These are phyloP conservation scores for Raddia distichophylla DNA, from an alignment of 176 grass and related monocot species.

Conservation along the genomic window DNA sequence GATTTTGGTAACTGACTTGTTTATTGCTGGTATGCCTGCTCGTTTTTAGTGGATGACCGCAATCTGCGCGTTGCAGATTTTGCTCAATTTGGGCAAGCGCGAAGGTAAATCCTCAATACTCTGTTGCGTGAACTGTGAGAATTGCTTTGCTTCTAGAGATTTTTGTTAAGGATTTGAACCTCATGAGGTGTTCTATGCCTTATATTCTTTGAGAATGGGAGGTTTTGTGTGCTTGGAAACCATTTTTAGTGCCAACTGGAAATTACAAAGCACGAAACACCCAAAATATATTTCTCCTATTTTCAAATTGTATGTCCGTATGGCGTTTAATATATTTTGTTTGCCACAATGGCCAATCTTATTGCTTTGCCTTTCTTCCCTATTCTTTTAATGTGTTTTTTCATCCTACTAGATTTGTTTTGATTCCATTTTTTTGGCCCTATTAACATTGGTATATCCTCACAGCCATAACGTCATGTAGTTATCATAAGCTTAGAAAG, in stretches of 20 bases:
- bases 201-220: neutral
- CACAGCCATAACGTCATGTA: no score
- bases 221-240: constrained; percentile 4
- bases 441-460: no score
- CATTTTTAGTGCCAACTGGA: neutral
- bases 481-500: no score
- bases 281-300: neutral
- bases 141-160: constrained; percentile 53
- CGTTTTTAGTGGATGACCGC: constrained; percentile 99
- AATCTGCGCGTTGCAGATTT: constrained; percentile 99
- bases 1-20: constrained; percentile 56
- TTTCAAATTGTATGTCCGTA: constrained; percentile 25
- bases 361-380: neutral
- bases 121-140: constrained; percentile 55
- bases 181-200: constrained; percentile 1
- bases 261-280: neutral
- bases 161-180: constrained; percentile 44
- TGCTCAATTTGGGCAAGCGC: constrained; percentile 99
- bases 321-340: constrained; percentile 2
- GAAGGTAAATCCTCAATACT: constrained; percentile 56
- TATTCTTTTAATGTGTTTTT: neutral
- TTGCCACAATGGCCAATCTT: constrained; percentile 11
- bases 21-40: constrained; percentile 90
- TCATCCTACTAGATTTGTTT: neutral
- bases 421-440: neutral